Percentiles rank a stretch among this genome's conserved stretches.
Conservation (phyloP, 352 stramenopile genomes). For the Pythium rhizo-oryzae region DNA sequence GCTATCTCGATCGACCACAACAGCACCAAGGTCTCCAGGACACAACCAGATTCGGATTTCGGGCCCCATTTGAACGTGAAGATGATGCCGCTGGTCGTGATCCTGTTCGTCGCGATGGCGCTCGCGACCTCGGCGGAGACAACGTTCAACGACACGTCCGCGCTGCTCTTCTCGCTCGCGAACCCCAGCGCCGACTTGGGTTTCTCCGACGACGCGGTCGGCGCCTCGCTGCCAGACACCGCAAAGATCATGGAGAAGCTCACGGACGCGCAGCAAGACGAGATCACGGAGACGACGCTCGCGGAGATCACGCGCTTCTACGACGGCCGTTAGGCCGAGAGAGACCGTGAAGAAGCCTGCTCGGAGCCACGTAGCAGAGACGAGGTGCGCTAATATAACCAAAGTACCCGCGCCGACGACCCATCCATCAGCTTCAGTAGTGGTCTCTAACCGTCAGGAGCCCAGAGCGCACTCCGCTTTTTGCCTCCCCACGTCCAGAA, state of each 20-base stretch:
- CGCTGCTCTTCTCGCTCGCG: slow-evolving; percentile 12
- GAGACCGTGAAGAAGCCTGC: not conserved
- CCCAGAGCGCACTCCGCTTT: no score
- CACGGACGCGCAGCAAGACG: not conserved
- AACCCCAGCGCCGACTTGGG: slow-evolving; percentile 8
- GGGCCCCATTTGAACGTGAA: not conserved
- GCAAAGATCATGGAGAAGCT: not conserved
- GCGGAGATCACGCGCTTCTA: not conserved
- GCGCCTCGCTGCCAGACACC: not conserved
- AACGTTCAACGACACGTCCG: not conserved
- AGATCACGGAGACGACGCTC: slow-evolving; percentile 6
- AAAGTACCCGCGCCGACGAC: no score
- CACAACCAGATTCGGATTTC: not conserved
- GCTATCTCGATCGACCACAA: no score
- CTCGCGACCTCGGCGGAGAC: not conserved
- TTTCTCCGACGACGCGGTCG: slow-evolving; percentile 7
- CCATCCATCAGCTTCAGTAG: no score
- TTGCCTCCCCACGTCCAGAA: no score
- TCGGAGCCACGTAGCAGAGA: not conserved
- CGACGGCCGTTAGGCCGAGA: not conserved
- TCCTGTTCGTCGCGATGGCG: not conserved
- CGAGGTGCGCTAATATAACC: no score
- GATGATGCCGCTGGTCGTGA: not conserved
- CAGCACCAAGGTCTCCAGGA: no score
- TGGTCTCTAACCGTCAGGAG: no score